Conservation (phyloP, 225 moss, liverwort and hornwort species). For the Neckera pumila region DNA sequence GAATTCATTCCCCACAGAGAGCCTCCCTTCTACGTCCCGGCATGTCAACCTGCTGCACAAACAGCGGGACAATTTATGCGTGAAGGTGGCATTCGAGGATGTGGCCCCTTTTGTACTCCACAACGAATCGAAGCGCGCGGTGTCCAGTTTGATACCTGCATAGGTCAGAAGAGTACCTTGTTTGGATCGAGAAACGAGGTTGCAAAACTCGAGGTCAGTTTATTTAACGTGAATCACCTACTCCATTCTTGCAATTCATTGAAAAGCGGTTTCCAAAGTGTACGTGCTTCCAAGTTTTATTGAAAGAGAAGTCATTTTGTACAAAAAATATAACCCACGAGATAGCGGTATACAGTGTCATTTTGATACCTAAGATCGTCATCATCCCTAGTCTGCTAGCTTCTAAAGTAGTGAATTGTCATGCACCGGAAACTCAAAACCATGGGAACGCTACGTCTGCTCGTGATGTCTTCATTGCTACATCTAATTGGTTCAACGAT, state of each 20-base stretch:
- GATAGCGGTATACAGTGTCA: not conserved
- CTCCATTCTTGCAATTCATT: no score
- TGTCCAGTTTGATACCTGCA: not conserved
- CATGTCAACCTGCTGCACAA: not conserved
- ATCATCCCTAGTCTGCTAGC: not conserved
- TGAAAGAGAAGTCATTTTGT: not conserved
- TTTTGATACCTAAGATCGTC: not conserved
- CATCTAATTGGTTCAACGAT: not conserved
- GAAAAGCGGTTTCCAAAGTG: not conserved
- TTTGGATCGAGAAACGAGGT: not conserved
- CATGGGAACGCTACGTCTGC: not conserved
- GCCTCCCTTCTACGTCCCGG: not conserved
- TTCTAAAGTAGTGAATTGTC: not conserved
- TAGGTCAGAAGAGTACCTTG: not conserved
- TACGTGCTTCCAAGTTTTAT: not conserved
- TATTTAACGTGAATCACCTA: not conserved
- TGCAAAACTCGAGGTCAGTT: not conserved
- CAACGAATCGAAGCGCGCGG: not conserved
- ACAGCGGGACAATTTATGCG: not conserved
- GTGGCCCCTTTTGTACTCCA: not conserved
- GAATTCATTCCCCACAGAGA: not conserved
- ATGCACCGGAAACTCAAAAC: not conserved
- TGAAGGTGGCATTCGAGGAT: not conserved
- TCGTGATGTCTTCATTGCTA: not conserved
- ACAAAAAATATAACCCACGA: not conserved